Percentiles rank a stretch among this genome's conserved stretches.
These are phyloP conservation scores for Albifimbria verrucaria DNA, from an alignment of 2,329 filamentous ascomycete species.

Conservation along the genomic window DNA sequence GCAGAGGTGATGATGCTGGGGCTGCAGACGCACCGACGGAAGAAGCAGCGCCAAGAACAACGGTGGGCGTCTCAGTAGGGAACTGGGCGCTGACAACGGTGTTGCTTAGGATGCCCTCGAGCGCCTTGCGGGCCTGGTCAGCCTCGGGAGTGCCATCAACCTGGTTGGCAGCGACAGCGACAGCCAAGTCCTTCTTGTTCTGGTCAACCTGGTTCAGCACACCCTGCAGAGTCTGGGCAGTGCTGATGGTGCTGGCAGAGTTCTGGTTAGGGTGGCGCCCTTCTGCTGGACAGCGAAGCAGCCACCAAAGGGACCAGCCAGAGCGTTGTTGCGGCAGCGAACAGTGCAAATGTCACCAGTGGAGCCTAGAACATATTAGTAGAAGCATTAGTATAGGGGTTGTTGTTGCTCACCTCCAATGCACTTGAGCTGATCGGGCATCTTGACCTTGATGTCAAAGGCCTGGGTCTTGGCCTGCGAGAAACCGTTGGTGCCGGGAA, in stretches of 20 bases:
- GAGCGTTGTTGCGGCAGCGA: constrained; percentile 56
- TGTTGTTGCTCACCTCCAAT: constrained; percentile 41
- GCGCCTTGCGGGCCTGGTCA: constrained; percentile 29
- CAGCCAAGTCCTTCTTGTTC: constrained; percentile 48
- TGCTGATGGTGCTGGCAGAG: constrained; percentile 41
- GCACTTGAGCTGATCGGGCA: constrained; percentile 48
- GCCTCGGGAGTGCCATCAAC: constrained; percentile 28
- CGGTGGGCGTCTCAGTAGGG: constrained; percentile 29
- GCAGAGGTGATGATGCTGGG: not conserved
- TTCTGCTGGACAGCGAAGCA: constrained; percentile 57
- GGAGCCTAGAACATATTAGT: constrained; percentile 32
- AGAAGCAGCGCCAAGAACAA: constrained; percentile 11
- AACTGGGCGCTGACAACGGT: constrained; percentile 24
- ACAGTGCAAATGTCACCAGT: constrained; percentile 58
- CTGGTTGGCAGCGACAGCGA: constrained; percentile 38
- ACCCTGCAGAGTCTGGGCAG: constrained; percentile 39
- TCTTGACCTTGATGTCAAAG: constrained; percentile 54
- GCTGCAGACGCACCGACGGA: not conserved
- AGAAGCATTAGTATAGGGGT: accelerated
- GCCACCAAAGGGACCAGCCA: constrained; percentile 54
- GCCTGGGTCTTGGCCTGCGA: constrained; percentile 52
- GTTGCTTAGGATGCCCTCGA: constrained; percentile 32
- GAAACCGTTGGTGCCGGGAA: constrained; percentile 55
- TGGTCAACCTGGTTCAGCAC: constrained; percentile 45
- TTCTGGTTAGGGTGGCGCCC: constrained; percentile 40